Percentiles rank a stretch among this genome's conserved stretches.
Conservation (phyloP, 108 stramenopile species). For the Pseudonitzschia pungens region DNA sequence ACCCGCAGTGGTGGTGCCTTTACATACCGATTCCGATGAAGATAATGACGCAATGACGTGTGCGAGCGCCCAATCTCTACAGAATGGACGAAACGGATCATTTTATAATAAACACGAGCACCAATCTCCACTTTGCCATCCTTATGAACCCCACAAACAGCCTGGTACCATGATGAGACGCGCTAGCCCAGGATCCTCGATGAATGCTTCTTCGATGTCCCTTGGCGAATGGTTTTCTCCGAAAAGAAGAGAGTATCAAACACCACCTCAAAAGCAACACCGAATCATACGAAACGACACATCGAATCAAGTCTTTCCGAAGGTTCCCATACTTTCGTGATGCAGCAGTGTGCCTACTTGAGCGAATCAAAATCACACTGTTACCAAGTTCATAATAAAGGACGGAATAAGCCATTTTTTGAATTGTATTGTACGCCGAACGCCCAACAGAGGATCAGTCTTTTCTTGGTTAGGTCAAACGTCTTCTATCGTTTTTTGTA, state of each 20-base stretch:
- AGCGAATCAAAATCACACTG: neutral
- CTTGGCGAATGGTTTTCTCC: neutral
- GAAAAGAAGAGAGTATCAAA: neutral
- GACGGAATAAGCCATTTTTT: neutral
- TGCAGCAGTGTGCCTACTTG: neutral
- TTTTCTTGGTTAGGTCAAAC: neutral
- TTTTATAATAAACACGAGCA: neutral
- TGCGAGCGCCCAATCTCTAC: neutral
- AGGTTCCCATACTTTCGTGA: neutral
- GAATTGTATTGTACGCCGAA: neutral
- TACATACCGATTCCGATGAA: conserved; percentile 22
- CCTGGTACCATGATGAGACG: conserved; percentile 34
- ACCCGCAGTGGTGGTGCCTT: conserved; percentile 69
- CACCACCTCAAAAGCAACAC: neutral
- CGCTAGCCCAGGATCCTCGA: neutral
- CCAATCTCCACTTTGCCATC: neutral
- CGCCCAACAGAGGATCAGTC: neutral
- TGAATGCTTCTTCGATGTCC: neutral
- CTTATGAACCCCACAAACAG: conserved; percentile 26
- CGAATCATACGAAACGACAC: neutral
- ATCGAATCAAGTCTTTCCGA: neutral
- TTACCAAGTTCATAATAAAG: neutral
- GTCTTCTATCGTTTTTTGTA: neutral
- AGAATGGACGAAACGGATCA: neutral
- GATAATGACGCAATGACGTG: conserved; percentile 3